These are phyloP conservation scores for Bipolaris victoriae DNA, from an alignment of 2,329 filamentous ascomycete species.

Conservation along the genomic window DNA sequence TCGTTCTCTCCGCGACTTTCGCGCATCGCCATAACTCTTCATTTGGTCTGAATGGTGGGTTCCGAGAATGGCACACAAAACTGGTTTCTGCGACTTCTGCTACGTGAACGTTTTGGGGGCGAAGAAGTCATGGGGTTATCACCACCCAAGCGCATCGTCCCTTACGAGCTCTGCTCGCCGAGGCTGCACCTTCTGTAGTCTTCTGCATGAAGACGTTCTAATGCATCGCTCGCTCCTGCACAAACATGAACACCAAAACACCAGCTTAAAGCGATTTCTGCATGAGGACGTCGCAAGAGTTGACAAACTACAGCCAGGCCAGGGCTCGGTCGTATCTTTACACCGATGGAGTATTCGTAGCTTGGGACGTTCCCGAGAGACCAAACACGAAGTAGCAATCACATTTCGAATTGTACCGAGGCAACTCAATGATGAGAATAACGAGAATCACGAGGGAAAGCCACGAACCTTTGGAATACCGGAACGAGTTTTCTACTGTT, in stretches of 20 bases:
- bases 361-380: slow-evolving; percentile 6
- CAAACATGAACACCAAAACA: neutral
- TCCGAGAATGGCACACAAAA: neutral
- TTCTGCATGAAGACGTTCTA: slow-evolving; percentile 5
- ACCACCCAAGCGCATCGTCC: slow-evolving; percentile 4
- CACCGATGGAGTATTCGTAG: slow-evolving; percentile 9
- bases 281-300: neutral
- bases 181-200: slow-evolving; percentile 6
- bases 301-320: neutral
- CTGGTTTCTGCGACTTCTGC: slow-evolving; percentile 5
- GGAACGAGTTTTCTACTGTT: slow-evolving; percentile 13
- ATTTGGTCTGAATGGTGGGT: neutral
- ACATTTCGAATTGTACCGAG: slow-evolving; percentile 5
- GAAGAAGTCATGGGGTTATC: slow-evolving; percentile 1
- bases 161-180: slow-evolving; percentile 5
- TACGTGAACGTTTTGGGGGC: slow-evolving; percentile 4
- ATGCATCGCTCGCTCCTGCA: neutral
- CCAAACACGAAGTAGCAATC: neutral
- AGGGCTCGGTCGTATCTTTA: neutral
- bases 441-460: neutral
- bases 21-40: neutral
- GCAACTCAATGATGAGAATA: neutral
- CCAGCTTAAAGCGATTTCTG: neutral
- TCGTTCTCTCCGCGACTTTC: neutral
- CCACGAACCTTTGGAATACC: slow-evolving; percentile 8